These are phyloP conservation scores for Entomortierella lignicola DNA, from an alignment of 192 early-diverging fungal genomes.

Conservation along the genomic window DNA sequence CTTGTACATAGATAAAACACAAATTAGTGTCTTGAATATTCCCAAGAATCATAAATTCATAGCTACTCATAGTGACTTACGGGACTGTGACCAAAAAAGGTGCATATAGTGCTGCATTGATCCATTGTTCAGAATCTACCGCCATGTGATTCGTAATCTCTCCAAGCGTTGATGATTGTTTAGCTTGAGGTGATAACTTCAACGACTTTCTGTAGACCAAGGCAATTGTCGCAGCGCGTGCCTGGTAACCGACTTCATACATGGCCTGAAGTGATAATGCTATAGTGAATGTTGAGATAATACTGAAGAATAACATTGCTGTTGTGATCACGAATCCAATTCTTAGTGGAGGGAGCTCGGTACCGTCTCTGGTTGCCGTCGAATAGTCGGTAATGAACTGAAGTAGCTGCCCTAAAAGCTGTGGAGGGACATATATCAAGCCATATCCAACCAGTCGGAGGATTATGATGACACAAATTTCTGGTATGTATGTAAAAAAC, in stretches of 20 bases:
- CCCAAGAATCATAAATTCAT: not conserved
- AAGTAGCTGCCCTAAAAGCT: conserved; percentile 32
- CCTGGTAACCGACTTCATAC: conserved; percentile 54
- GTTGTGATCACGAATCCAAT: conserved; percentile 27
- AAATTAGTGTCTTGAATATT: no score
- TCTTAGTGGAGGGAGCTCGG: not conserved
- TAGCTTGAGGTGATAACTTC: conserved; percentile 69
- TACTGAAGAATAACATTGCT: conserved; percentile 22
- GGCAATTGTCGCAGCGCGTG: conserved; percentile 74
- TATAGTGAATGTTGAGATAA: not conserved
- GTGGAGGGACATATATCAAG: conserved; percentile 12
- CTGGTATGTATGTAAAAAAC: conserved; percentile 6
- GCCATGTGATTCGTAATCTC: conserved; percentile 71
- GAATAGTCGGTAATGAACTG: conserved; percentile 35
- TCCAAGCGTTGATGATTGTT: conserved; percentile 16
- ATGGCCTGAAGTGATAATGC: conserved; percentile 3
- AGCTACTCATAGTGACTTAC: conserved; percentile 38
- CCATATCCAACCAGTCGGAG: conserved; percentile 15
- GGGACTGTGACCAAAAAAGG: conserved; percentile 59
- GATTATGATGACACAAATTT: not conserved
- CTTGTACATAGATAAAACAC: not conserved
- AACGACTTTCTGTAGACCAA: conserved; percentile 84
- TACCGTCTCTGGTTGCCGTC: conserved; percentile 3
- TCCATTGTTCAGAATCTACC: conserved; percentile 70
- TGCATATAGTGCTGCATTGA: conserved; percentile 37